Conservation (phyloP, 257 asterid genomes). For the Ocimum tenuiflorum region DNA sequence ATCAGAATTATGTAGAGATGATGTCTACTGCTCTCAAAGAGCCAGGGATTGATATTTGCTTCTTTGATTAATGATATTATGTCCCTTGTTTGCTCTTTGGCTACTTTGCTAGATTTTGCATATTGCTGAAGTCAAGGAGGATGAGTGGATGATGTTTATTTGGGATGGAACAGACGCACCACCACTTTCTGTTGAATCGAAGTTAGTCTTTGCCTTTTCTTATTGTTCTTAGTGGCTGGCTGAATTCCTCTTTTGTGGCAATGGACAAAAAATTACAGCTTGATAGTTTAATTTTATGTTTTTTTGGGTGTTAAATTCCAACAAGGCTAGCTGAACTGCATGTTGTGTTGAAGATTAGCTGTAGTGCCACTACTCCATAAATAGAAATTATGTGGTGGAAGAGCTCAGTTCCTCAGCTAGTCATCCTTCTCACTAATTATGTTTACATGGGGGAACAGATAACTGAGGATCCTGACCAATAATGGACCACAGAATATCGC, state of each 20-base stretch:
- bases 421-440: not conserved
- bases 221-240: not conserved
- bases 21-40: not conserved
- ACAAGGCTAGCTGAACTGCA: too few species aligned
- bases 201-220: constrained; percentile 36
- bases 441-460: not conserved
- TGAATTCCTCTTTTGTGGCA: not conserved
- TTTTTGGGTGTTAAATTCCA: too few species aligned
- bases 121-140: constrained; percentile 37
- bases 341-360: not conserved
- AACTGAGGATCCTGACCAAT: not conserved
- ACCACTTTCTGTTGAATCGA: constrained; percentile 42
- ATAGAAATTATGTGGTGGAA: not conserved
- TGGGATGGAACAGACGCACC: constrained; percentile 96
- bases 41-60: not conserved
- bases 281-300: too few species aligned
- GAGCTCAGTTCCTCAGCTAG: too few species aligned
- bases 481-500: not conserved
- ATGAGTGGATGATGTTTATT: constrained; percentile 57
- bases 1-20: not conserved
- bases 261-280: too few species aligned
- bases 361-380: not conserved
- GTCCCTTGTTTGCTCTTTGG: not conserved
- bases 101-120: constrained; percentile 53
- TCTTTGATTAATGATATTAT: constrained; percentile 3